phyloP scores from a whole-genome alignment of 768 basidiomycete genomes.

The Hypsizygus marmoreus region DNA sequence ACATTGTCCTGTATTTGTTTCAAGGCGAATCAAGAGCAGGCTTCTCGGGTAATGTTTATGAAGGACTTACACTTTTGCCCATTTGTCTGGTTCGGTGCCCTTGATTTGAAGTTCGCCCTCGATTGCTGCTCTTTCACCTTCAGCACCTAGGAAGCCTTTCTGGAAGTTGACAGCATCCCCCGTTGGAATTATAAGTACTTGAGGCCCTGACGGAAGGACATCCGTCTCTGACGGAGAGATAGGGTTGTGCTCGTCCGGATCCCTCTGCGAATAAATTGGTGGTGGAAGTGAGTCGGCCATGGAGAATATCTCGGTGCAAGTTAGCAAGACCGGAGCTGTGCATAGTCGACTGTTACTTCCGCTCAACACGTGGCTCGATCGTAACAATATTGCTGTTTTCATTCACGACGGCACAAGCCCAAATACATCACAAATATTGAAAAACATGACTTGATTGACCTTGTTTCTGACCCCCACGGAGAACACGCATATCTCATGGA shows the following conservation, averaged over 20 bases:
- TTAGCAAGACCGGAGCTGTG: neutral
- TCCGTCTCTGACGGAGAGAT: conserved; percentile 19
- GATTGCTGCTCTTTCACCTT: conserved; percentile 78
- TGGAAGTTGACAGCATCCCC: conserved; percentile 77
- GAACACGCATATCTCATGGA: too few species aligned
- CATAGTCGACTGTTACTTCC: neutral
- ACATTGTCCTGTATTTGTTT: conserved; percentile 52
- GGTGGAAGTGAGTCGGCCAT: conserved; percentile 55
- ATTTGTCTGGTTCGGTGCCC: conserved; percentile 56
- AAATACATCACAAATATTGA: conserved; percentile 1
- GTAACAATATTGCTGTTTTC: too few species aligned
- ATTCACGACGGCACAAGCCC: too few species aligned
- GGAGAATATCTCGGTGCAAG: conserved; percentile 2
- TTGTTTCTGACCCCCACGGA: neutral
- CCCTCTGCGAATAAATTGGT: conserved; percentile 61
- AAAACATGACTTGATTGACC: neutral
- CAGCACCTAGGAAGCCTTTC: conserved; percentile 82
- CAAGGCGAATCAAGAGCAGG: conserved; percentile 10
- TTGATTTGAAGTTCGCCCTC: conserved; percentile 90
- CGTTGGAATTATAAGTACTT: conserved; percentile 76
- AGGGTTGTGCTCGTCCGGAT: conserved; percentile 26
- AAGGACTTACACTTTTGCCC: conserved; percentile 69
- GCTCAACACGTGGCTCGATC: conserved; percentile 3
- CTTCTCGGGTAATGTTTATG: conserved; percentile 8
- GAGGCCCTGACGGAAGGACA: conserved; percentile 39